Evolutionary conservation across 192 early-diverging fungal genomes (phyloP).

Genomic region (Funneliformis mosseae): DNA sequence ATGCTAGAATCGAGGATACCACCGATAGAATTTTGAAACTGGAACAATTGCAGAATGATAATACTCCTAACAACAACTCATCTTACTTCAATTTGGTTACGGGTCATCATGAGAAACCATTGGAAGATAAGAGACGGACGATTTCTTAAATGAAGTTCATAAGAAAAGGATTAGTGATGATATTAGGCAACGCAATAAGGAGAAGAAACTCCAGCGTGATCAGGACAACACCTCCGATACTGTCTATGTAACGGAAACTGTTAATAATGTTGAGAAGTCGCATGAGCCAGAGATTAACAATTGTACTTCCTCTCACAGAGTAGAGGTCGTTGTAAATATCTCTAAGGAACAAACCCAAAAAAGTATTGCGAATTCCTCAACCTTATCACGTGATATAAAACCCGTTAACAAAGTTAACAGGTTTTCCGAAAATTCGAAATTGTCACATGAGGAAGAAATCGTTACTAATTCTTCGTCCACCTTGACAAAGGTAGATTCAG

Average conservation of each 20-base stretch:
- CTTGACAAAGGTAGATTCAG: too few relatives aligned
- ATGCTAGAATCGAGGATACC: constrained; percentile 12
- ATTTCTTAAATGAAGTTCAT: neutral
- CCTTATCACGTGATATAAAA: constrained; percentile 27
- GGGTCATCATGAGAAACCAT: neutral
- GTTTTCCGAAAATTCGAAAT: neutral
- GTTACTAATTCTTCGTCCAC: too few relatives aligned
- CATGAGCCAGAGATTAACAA: neutral
- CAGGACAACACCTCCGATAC: neutral
- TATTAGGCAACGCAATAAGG: constrained; percentile 3
- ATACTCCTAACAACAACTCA: neutral
- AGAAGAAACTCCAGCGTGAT: constrained; percentile 19
- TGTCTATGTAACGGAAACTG: neutral
- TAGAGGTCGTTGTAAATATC: neutral
- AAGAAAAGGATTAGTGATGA: constrained; percentile 20
- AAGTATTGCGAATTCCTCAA: neutral
- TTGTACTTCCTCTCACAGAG: neutral
- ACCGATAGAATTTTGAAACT: constrained; percentile 4
- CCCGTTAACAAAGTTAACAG: neutral
- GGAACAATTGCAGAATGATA: constrained; percentile 23
- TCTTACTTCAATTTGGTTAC: neutral
- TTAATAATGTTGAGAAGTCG: constrained; percentile 10
- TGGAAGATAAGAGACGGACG: neutral
- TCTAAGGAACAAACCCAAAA: too few relatives aligned
- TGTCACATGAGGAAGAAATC: too few relatives aligned